Base-by-base conservation (phyloP, 2,329 filamentous ascomycete genomes). In the Colletotrichum melonis region DNA sequence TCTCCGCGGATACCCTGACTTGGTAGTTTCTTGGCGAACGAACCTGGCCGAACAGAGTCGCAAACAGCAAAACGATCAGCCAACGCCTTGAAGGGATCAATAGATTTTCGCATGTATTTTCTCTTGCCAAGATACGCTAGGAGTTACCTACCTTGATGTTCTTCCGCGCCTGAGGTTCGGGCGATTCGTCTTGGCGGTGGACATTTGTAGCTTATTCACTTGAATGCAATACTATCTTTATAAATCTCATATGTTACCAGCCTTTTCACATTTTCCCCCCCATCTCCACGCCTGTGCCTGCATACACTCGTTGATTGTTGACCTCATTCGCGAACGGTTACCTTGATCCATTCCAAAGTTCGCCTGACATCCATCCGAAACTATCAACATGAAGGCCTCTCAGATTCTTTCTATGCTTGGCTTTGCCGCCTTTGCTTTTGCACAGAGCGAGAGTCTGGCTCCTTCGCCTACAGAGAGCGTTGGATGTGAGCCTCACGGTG, bases 401-500 rank as follows among this genome's bases (percentile, higher is more conserved):
- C 74, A 75, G 73, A 63, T 75, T 14, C 58, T 75, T 12, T 63
- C 73, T 58, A n/a, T 71, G 63, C 55, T 75, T 24, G 73, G 73
- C 69, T 62, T 73, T 59, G 62, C 59, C 4, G 22, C 54, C 59
- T n/a, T 73, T 66, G 26, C 42, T 4, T 3, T 52, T 42, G 74
- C 74, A 0, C 74, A 75, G 63, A 74, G 71, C 22, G 68, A 75
- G 55, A 74, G 69, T n/a, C 67, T 81, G 4, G 72, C 78, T 8
- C 80, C 81, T 7, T 81, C 79, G 55, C 80, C 81, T 3, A 83
- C 80, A 63, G 79, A 84, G 46, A 81, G 79, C 6, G 69, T 79
- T 7, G 80, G 80, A 22, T 85, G 83, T 68, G 78, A 81, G 57
- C 75, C 82, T 22, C 83, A 85, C 66, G 80, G 7, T 54, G 83